These are phyloP conservation scores for Starmerella vaccinii DNA, from an alignment of 805 yeast species.

Conservation along the genomic window DNA sequence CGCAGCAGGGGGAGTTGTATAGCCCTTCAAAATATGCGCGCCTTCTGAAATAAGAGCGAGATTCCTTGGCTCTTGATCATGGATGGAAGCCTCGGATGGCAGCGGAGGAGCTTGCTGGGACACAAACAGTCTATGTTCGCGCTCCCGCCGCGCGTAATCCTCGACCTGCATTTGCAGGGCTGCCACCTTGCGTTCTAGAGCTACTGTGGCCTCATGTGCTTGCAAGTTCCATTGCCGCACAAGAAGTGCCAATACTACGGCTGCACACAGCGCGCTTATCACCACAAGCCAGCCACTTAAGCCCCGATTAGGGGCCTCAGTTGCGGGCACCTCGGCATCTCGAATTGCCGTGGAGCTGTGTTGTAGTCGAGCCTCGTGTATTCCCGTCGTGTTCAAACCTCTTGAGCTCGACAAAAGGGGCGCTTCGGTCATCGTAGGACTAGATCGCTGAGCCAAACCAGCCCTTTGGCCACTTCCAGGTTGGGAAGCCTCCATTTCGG, in stretches of 20 bases:
- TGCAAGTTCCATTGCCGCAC: neutral
- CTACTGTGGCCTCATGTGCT: neutral
- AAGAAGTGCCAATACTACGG: neutral
- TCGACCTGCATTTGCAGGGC: neutral
- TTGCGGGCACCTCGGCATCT: too few relatives aligned
- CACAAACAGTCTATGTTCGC: too few relatives aligned
- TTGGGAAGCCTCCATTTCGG: too few relatives aligned
- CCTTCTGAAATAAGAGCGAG: constrained; percentile 10
- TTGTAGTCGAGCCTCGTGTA: too few relatives aligned
- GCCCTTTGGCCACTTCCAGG: too few relatives aligned
- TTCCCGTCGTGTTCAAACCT: too few relatives aligned
- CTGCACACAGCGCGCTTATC: neutral
- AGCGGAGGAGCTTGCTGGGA: too few relatives aligned
- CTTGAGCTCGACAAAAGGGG: too few relatives aligned
- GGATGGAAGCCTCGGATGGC: neutral
- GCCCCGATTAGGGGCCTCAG: too few relatives aligned
- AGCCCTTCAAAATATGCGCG: constrained; percentile 9
- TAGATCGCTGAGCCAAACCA: too few relatives aligned
- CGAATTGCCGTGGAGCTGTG: too few relatives aligned
- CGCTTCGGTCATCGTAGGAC: too few relatives aligned
- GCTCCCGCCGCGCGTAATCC: neutral
- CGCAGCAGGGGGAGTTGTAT: constrained; percentile 9
- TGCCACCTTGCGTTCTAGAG: neutral
- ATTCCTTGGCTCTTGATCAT: neutral
- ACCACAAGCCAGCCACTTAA: neutral